Percentiles rank a stretch among this genome's conserved stretches.
phyloP scores from a whole-genome alignment of 305 asterid species.

The Fraxinus platypoda region DNA sequence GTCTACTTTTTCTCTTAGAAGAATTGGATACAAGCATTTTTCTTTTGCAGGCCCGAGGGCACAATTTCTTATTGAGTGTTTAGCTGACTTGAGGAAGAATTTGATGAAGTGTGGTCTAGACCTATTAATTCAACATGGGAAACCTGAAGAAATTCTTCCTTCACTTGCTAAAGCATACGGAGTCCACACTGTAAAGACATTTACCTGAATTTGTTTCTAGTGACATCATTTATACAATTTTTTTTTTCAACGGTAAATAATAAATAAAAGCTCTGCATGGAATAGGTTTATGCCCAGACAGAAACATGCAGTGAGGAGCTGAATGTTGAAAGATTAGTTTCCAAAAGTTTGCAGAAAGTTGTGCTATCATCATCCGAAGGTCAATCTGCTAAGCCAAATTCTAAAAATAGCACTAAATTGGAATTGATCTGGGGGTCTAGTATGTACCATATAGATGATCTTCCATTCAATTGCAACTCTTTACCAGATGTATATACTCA shows the following conservation, averaged over 20 bases:
- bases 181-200: slow-evolving; percentile 71
- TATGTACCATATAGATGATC: slow-evolving; percentile 87
- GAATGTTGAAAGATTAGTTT: slow-evolving; percentile 62
- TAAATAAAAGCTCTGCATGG: neutral
- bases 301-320: slow-evolving; percentile 99
- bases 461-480: slow-evolving; percentile 59
- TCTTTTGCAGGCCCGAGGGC: slow-evolving; percentile 73
- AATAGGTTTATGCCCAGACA: slow-evolving; percentile 88
- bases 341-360: slow-evolving; percentile 40
- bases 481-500: slow-evolving; percentile 89
- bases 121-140: slow-evolving; percentile 77
- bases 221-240: neutral
- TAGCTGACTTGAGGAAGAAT: slow-evolving; percentile 63
- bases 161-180: slow-evolving; percentile 65
- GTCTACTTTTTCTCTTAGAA: neutral
- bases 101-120: slow-evolving; percentile 67
- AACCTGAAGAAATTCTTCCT: slow-evolving; percentile 84
- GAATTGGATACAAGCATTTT: slow-evolving; percentile 1
- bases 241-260: neutral
- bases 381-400: slow-evolving; percentile 21
- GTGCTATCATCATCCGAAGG: slow-evolving; percentile 31
- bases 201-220: neutral
- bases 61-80: slow-evolving; percentile 69
- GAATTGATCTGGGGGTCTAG: slow-evolving; percentile 80
- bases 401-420: slow-evolving; percentile 37